Evolutionary conservation across 345 rosid species (phyloP), one percentile per base, ranked within the genome.

Genomic region (Arabidopsis arenosa): DNA sequence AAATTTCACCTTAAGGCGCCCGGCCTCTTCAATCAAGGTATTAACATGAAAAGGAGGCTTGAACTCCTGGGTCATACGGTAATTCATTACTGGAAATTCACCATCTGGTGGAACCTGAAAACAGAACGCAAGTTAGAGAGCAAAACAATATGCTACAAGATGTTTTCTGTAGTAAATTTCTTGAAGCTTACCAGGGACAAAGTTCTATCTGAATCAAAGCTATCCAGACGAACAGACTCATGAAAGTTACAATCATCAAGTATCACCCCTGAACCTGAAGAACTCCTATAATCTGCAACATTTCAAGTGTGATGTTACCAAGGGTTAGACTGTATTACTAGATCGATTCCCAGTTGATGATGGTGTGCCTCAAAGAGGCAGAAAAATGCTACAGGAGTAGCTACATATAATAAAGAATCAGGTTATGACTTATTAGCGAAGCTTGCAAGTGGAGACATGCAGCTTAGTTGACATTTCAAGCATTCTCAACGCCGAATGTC

Each of bases 201-300:
- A 69, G 99, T 95, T 80, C 97, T 86, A 73, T 92, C 98, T 62
- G 79, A 36, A 63, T 95, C 99, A 39, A 95, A 95, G 79, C 84
- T 92, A 78, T 95, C 97, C 35, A 95, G 96, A 67, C 93, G 94
- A 40, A 95, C 98, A 72, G 99, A 92, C 86, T 92, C 98, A 82
- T 95, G 99, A 77, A 95, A 95, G 79, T 95, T 95, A 83, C 99
- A 93, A 83, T 95, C 99, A 76, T 95, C 99, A 56, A 95, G 97
- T 79, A 88, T 74, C 77, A 92, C 98, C 67, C 97, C 98, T 61
- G 97, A 84, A 23, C 96, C 96, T 72, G 82, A 65, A 56, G 97
- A 88, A 83, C 90, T 89, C 85, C 90, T 82, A 52, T 95, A 92
- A 77, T 95, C 99, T 93, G 89, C 67, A 79, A 81, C 52, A 77